Evolutionary conservation across 768 basidiomycete genomes (phyloP), one percentile per base, ranked within the genome.

Genomic region (Calocybe cyanea): DNA sequence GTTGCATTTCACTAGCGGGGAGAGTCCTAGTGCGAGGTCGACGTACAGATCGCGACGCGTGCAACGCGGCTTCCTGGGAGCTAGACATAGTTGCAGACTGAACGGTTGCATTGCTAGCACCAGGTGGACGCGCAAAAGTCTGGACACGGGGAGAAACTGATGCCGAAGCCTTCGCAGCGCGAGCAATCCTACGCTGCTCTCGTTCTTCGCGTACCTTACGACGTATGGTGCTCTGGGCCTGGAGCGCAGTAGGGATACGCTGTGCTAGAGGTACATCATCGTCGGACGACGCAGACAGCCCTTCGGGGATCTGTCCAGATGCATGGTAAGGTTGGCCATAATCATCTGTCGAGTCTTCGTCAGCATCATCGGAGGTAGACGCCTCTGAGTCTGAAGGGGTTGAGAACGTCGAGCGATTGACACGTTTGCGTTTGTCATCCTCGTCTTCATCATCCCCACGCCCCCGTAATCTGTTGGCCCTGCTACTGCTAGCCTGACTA

Each of bases 231-330:
- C 79, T 81, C 57, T 95, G 92, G 8, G 90, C 92, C 2, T 72
- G 77, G 47, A 95, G 65, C 3, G 92, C 92, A 1, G 82, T 84
- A 3, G 92, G 92, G 44, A 92, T 89, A 23, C 83, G 74, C 52
- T 78, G 81, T 2, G 91, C 92, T 13, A 95, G 73, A 1, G 92
- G 92, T 1, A 92, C 70, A 54, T 95, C 85, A 59, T 95, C 92
- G 43, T 88, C 82, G 31, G 76, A 71, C 23, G 64, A 65, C 24
- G 62, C 15, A 8, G 34, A 59, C 8, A 45, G 36, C 32, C 43
- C 32, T 43, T 28, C 20, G 44, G 45, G 25, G 9, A 30, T 32
- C 56, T 19, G 45, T 23, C 32, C 33, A 40, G 30, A n/a, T 36
- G 55, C 39, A 57, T 51, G 45, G 36, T 49, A 37, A 45, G 60